phyloP scores from a whole-genome alignment of 1,284 basidiomycete genomes.

The Rhodotorula glutinis region DNA sequence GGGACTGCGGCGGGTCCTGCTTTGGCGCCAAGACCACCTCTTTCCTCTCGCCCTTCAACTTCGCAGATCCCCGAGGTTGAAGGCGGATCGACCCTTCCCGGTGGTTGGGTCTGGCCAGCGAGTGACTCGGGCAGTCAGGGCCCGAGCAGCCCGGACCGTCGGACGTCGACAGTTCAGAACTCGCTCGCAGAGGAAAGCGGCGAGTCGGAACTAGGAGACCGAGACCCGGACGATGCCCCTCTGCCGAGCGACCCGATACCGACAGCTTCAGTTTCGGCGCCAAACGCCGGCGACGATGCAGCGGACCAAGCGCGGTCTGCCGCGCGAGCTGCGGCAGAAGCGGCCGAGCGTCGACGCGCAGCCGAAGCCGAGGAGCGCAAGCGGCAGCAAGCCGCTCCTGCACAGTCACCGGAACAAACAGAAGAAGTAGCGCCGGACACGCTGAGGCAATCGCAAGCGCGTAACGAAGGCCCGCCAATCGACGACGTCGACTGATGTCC shows the following conservation, averaged over 20 bases:
- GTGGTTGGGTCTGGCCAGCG: constrained; percentile 19
- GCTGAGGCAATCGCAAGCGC: not conserved
- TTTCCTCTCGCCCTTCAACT: constrained; percentile 10
- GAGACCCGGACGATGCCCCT: constrained; percentile 6
- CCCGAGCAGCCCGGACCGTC: too few relatives aligned
- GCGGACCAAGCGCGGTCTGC: not conserved
- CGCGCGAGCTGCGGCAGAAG: constrained; percentile 15
- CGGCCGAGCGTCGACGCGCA: constrained; percentile 19
- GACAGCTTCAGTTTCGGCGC: too few relatives aligned
- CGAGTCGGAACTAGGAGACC: not conserved
- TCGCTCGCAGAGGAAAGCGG: not conserved
- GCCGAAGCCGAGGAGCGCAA: not conserved
- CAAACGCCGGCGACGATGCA: not conserved
- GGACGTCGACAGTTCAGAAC: not conserved
- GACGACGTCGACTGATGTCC: constrained; percentile 25
- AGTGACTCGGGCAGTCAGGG: not conserved
- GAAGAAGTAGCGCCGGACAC: not conserved
- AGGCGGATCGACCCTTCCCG: constrained; percentile 23
- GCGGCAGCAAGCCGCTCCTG: not conserved
- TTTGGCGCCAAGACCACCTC: not conserved
- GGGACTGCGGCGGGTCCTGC: too few relatives aligned
- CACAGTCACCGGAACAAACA: not conserved
- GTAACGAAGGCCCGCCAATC: not conserved
- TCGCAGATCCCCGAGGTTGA: constrained; percentile 16
- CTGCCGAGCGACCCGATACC: not conserved